Conservation (phyloP, 257 asterid genomes). For the Handroanthus guayacan region DNA sequence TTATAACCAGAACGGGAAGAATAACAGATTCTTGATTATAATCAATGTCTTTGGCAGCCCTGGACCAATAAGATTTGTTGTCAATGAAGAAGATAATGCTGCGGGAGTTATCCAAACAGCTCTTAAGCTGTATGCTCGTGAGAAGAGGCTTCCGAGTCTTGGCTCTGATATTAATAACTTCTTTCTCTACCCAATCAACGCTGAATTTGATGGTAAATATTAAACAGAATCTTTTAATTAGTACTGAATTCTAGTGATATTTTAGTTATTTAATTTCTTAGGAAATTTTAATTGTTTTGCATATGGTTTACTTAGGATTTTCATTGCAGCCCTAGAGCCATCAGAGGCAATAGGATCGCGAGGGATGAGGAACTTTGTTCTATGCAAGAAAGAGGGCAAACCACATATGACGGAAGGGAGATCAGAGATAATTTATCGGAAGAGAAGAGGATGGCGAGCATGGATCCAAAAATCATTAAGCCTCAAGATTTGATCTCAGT, state of each 20-base stretch:
- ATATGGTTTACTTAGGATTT: neutral
- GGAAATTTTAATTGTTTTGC: neutral
- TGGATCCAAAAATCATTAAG: conserved; percentile 64
- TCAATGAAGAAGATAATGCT: conserved; percentile 51
- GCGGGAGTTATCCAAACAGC: conserved; percentile 48
- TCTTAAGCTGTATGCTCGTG: conserved; percentile 51
- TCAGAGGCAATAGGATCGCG: conserved; percentile 51
- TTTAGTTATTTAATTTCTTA: neutral
- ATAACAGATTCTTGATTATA: conserved; percentile 49
- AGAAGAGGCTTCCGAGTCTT: conserved; percentile 68
- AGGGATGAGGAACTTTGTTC: conserved; percentile 62
- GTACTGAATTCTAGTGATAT: neutral
- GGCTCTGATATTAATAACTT: conserved; percentile 44
- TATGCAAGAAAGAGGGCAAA: conserved; percentile 51
- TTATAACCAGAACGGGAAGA: neutral
- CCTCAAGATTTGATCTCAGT: conserved; percentile 47
- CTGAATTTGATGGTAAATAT: conserved; percentile 49
- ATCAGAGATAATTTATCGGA: conserved; percentile 24
- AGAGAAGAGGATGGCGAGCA: conserved; percentile 50
- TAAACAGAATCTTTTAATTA: neutral
- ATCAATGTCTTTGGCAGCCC: conserved; percentile 64
- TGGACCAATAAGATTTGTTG: conserved; percentile 68
- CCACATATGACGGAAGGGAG: conserved; percentile 44
- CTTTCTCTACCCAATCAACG: conserved; percentile 57
- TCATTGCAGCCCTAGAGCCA: conserved; percentile 55